Percentiles rank a stretch among this genome's conserved stretches.
Conservation (phyloP, 2,329 filamentous ascomycete species). For the Thelonectria blattea region DNA sequence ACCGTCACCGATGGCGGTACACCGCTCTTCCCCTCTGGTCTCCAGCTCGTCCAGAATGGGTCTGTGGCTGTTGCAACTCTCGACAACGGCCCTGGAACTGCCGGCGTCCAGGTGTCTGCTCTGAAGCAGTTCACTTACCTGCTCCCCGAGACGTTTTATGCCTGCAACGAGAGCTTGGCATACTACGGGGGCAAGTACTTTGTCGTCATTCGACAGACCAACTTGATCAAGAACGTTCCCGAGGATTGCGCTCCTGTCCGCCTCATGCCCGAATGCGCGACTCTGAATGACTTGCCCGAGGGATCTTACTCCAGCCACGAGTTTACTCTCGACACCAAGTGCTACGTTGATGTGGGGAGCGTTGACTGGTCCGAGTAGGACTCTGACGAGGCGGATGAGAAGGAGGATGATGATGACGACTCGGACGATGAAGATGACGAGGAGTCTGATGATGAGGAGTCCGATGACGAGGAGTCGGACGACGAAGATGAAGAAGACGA, state of each 20-base stretch:
- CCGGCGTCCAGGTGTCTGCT: constrained; percentile 42
- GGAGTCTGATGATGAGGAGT: neutral
- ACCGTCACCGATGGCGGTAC: constrained; percentile 50
- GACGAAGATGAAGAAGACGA: too few species aligned
- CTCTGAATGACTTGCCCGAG: constrained; percentile 44
- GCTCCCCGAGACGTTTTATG: constrained; percentile 47
- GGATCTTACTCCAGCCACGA: constrained; percentile 48
- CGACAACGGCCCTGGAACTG: constrained; percentile 45
- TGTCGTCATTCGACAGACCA: constrained; percentile 48
- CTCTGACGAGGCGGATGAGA: constrained; percentile 9
- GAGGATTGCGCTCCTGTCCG: constrained; percentile 50
- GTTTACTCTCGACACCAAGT: constrained; percentile 45
- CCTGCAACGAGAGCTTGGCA: constrained; percentile 49
- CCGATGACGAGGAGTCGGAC: neutral
- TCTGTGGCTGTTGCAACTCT: constrained; percentile 41
- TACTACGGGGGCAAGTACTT: constrained; percentile 50
- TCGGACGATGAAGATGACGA: neutral
- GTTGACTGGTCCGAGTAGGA: constrained; percentile 38
- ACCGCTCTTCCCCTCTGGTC: constrained; percentile 46
- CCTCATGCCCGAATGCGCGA: constrained; percentile 52
- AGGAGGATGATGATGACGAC: neutral
- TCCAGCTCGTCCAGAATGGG: constrained; percentile 40
- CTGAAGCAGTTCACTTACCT: constrained; percentile 35
- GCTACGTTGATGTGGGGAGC: constrained; percentile 48
- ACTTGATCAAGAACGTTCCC: constrained; percentile 35